Evolutionary conservation across 148 eudicot species (phyloP).

Genomic region (Fagopyrum tataricum): DNA sequence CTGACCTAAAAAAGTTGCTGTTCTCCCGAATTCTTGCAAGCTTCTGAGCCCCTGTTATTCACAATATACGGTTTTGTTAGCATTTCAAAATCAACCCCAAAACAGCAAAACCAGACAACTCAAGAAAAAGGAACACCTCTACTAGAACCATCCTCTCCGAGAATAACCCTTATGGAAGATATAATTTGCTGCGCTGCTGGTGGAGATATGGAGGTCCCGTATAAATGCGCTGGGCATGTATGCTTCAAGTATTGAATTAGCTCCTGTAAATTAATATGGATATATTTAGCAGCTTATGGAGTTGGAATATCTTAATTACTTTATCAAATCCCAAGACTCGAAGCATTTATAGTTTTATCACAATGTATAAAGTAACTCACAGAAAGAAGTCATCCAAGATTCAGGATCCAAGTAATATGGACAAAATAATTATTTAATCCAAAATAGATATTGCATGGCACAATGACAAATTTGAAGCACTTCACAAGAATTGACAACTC

Average conservation of each 20-base stretch:
- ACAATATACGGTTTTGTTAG: neutral
- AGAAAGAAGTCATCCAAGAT: neutral
- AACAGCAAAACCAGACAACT: neutral
- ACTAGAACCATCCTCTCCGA: constrained; percentile 92
- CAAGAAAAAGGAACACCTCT: constrained; percentile 44
- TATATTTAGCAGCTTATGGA: neutral
- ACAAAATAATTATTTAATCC: neutral
- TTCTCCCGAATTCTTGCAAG: constrained; percentile 80
- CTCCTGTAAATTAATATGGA: constrained; percentile 37
- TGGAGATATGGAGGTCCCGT: constrained; percentile 90
- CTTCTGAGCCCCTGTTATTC: constrained; percentile 67
- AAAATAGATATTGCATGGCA: neutral
- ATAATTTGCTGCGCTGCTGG: constrained; percentile 92
- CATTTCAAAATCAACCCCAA: neutral
- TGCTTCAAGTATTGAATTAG: constrained; percentile 68
- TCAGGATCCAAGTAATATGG: neutral
- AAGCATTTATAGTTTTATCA: neutral
- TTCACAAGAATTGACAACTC: neutral
- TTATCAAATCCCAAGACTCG: neutral
- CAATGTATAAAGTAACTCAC: neutral
- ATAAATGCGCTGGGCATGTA: constrained; percentile 83
- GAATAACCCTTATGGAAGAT: constrained; percentile 69
- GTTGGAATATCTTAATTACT: neutral
- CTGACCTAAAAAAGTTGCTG: constrained; percentile 91
- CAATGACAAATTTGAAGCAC: neutral